Base-by-base conservation (phyloP, 2,329 filamentous ascomycete genomes). In the Cladophialophora bantiana region DNA sequence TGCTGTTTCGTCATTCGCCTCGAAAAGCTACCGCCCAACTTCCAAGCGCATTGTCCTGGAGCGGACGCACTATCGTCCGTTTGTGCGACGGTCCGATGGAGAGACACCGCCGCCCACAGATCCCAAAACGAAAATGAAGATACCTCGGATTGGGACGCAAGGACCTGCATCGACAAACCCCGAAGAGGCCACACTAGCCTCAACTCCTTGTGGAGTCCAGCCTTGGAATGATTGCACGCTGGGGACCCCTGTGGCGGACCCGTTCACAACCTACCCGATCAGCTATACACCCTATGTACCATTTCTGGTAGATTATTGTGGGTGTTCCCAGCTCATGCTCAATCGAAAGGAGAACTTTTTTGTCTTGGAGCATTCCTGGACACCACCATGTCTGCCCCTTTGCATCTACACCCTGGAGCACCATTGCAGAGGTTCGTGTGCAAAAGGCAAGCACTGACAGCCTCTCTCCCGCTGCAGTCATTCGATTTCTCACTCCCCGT, bases 231-330 rank as follows among this genome's bases (percentile, higher is more conserved):
- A 64, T 15, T 54, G 61, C 31, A 15, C 35, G 20, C 48, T 69
- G 52, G 67, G 67, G 9, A 66, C 35, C 40, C 67, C 64, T 1
- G 34, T 54, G 42, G 57, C 50, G 2, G 67, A 69, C n/a, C 64
- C 64, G 7, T 67, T 69, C 26, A 60, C 36, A 7, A 64, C 35
- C 2, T 69, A 69, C 36, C 67, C 67, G 3, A 64, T 69, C 42
- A 18, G 15, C 20, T 36, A 48, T 31, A 26, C 59, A 40, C 26
- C 61, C 10, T 69, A 69, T 34, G 36, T 69, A 7, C 64, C 67
- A 20, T 69, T 69, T 53, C 57, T 69, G 12, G 64, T 67, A 20
- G 64, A 69, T 52, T 66, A 69, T 52, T 69, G 66, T 68, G 38
- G 63, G 66, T 57, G 13, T n/a, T 35, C 45, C 10, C 38, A 31